Conservation (phyloP, 805 yeast genomes). For the Saturnispora saitoi region DNA sequence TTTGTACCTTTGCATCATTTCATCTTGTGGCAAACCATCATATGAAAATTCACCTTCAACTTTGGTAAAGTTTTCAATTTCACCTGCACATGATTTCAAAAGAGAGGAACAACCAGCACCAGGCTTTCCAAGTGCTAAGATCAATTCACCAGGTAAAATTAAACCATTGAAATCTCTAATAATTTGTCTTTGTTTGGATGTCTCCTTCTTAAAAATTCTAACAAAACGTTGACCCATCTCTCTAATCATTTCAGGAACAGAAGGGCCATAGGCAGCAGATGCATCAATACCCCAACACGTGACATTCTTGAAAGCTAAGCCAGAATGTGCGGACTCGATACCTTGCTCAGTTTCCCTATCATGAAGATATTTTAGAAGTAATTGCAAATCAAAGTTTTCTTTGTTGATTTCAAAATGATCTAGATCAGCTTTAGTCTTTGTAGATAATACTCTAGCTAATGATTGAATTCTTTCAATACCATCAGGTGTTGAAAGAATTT, state of each 20-base stretch:
- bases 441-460: slow-evolving; percentile 40
- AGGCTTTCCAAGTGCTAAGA: slow-evolving; percentile 62
- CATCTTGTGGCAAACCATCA: slow-evolving; percentile 53
- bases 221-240: slow-evolving; percentile 25
- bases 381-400: slow-evolving; percentile 38
- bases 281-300: slow-evolving; percentile 44
- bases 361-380: slow-evolving; percentile 33
- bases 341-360: slow-evolving; percentile 35
- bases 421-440: slow-evolving; percentile 39
- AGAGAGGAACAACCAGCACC: slow-evolving; percentile 77
- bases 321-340: slow-evolving; percentile 41
- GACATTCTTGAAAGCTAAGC: slow-evolving; percentile 39
- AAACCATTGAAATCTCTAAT: slow-evolving; percentile 36
- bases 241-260: slow-evolving; percentile 36
- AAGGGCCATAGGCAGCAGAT: slow-evolving; percentile 43
- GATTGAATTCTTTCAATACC: slow-evolving; percentile 34
- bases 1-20: slow-evolving; percentile 50
- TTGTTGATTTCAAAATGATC: slow-evolving; percentile 36
- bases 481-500: slow-evolving; percentile 19
- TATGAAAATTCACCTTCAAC: slow-evolving; percentile 50
- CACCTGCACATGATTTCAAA: slow-evolving; percentile 53
- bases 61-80: slow-evolving; percentile 34
- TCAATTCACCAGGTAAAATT: slow-evolving; percentile 54
- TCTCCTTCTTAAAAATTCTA: slow-evolving; percentile 26
- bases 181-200: slow-evolving; percentile 28